Percentiles rank a stretch among this genome's conserved stretches.
These are phyloP conservation scores for Chaetomium globosum DNA, from an alignment of 2,329 filamentous ascomycete genomes.

Conservation along the genomic window DNA sequence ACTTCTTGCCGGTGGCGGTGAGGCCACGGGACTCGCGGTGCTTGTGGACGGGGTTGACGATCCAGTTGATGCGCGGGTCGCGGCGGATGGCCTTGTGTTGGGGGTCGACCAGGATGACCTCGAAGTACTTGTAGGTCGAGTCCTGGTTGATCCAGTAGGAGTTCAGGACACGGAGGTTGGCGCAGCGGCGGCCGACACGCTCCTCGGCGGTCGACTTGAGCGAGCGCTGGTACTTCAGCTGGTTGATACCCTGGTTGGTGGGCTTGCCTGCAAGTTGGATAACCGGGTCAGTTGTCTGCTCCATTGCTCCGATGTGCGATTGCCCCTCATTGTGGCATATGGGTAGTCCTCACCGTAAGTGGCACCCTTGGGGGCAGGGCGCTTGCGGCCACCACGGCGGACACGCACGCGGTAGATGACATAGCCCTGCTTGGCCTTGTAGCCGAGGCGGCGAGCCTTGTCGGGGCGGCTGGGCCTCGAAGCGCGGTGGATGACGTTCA, in stretches of 20 bases:
- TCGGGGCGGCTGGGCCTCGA: slow-evolving; percentile 97
- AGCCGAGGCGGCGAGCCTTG: slow-evolving; percentile 99
- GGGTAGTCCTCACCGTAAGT: slow-evolving; percentile 77
- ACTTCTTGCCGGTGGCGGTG: slow-evolving; percentile 99
- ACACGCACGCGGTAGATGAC: slow-evolving; percentile 99
- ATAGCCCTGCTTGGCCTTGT: slow-evolving; percentile 99
- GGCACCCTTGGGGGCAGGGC: slow-evolving; percentile 93
- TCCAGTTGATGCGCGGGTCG: slow-evolving; percentile 99
- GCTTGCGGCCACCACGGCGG: slow-evolving; percentile 98
- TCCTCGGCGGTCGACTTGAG: slow-evolving; percentile 98
- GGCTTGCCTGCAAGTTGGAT: slow-evolving; percentile 75
- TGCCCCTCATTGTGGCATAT: slow-evolving; percentile 3
- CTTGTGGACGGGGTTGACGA: slow-evolving; percentile 99
- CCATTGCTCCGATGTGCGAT: slow-evolving; percentile 7
- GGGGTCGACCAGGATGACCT: slow-evolving; percentile 99
- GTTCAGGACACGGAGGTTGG: slow-evolving; percentile 99
- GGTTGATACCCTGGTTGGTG: slow-evolving; percentile 99
- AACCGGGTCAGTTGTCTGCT: slow-evolving; percentile 15
- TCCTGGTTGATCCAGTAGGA: slow-evolving; percentile 99
- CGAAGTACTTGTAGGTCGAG: slow-evolving; percentile 99
- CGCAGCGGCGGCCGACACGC: slow-evolving; percentile 98
- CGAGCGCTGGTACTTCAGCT: slow-evolving; percentile 99
- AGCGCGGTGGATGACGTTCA: slow-evolving; percentile 99
- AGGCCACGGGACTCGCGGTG: slow-evolving; percentile 98
- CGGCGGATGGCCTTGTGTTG: slow-evolving; percentile 99